Evolutionary conservation across 768 basidiomycete genomes (phyloP).

Genomic region (Boletus vermiculosoides): DNA sequence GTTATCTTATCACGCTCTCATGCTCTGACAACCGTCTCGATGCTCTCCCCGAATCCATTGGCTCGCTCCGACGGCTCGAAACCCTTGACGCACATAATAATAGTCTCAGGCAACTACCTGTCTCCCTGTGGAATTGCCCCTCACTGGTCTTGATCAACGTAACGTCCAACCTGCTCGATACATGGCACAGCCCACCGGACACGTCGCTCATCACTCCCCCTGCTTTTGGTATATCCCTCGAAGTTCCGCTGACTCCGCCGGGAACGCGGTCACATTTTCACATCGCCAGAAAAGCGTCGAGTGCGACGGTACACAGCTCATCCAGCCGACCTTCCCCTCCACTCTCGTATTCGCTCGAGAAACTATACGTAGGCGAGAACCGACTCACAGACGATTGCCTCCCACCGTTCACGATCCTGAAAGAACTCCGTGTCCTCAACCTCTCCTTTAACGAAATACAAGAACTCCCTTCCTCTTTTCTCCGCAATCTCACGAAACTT

Average conservation of each 20-base stretch:
- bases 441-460: conserved; percentile 94
- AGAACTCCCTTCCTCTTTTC: conserved; percentile 77
- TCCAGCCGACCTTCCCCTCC: conserved; percentile 43
- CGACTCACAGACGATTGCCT: conserved; percentile 76
- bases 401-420: conserved; percentile 69
- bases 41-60: conserved; percentile 72
- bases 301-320: conserved; percentile 31
- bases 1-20: conserved; percentile 66
- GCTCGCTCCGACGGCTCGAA: conserved; percentile 70
- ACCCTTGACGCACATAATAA: conserved; percentile 90
- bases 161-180: conserved; percentile 80
- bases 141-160: conserved; percentile 73
- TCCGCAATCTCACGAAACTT: conserved; percentile 65
- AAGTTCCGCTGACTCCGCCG: conserved; percentile 15
- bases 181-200: conserved; percentile 65
- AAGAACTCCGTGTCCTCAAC: conserved; percentile 79
- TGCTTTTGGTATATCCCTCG: conserved; percentile 23
- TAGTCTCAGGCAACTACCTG: conserved; percentile 73
- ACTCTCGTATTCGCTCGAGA: conserved; percentile 68
- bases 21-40: conserved; percentile 91
- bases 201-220: conserved; percentile 28
- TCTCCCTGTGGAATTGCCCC: conserved; percentile 79
- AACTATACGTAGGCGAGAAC: conserved; percentile 90
- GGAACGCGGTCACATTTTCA: conserved; percentile 20
- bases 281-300: conserved; percentile 35